phyloP scores from a whole-genome alignment of 2,329 filamentous ascomycete genomes.

The Aspergillus flavus region DNA sequence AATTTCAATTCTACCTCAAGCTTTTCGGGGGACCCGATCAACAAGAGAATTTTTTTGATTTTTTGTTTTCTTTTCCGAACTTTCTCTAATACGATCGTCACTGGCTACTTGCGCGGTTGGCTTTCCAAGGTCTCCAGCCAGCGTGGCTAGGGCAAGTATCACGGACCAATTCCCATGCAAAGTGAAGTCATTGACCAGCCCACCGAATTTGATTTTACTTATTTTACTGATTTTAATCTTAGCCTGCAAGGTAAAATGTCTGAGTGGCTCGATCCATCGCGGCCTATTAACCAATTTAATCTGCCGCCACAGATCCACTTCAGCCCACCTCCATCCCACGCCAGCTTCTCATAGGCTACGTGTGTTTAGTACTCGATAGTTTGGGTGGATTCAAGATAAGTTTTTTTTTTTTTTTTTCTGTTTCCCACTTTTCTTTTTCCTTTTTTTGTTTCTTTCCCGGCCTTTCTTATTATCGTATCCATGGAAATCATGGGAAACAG shows the following conservation, averaged over 20 bases:
- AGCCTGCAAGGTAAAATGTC: slow-evolving; percentile 10
- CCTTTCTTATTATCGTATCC: background rate
- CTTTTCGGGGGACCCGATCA: slow-evolving; percentile 1
- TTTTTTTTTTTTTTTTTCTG: background rate
- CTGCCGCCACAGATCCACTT: slow-evolving; percentile 7
- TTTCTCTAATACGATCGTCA: slow-evolving; percentile 12
- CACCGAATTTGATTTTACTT: background rate
- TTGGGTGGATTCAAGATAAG: background rate
- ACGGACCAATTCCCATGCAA: slow-evolving; percentile 12
- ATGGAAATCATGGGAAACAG: background rate
- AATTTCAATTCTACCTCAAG: slow-evolving; percentile 5
- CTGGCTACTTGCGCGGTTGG: slow-evolving; percentile 3
- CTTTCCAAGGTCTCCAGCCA: slow-evolving; percentile 22
- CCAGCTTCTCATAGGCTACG: background rate
- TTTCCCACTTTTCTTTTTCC: background rate
- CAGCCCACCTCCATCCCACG: background rate
- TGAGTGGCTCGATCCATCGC: background rate
- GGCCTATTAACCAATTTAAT: slow-evolving; percentile 5
- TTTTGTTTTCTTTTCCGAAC: slow-evolving; percentile 6
- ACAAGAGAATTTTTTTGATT: slow-evolving; percentile 3
- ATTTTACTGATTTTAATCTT: background rate
- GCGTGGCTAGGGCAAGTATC: slow-evolving; percentile 26
- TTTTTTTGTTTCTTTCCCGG: too few species aligned
- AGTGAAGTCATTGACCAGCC: slow-evolving; percentile 14
- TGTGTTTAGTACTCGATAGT: background rate